Percentiles rank a stretch among this genome's conserved stretches.
phyloP scores from a whole-genome alignment of 1,139 yeast species.

The Candida pseudoviswanathii region DNA sequence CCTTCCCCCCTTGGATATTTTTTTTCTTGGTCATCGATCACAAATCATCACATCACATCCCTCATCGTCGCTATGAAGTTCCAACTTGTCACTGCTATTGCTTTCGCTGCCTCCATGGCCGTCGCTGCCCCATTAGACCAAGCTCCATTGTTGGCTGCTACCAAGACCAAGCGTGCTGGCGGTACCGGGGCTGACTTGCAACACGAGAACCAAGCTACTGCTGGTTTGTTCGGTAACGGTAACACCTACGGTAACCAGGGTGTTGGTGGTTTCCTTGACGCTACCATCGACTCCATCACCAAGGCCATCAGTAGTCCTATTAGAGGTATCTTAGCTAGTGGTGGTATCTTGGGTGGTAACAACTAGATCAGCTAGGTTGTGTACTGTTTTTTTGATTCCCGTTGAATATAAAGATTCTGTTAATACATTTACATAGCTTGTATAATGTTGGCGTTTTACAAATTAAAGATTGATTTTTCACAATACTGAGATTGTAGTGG shows the following conservation, averaged over 20 bases:
- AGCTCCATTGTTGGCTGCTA: constrained; percentile 1
- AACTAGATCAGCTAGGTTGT: not conserved
- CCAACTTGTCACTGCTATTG: constrained; percentile 4
- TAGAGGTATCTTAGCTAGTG: not conserved
- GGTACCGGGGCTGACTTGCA: constrained; percentile 4
- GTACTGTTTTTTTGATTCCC: too few species aligned
- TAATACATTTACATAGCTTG: not conserved
- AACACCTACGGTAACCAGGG: constrained; percentile 3
- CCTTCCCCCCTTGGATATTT: too few species aligned
- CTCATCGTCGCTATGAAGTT: not conserved
- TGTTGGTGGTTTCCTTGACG: not conserved
- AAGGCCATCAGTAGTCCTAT: not conserved
- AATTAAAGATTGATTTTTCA: too few species aligned
- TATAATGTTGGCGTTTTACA: too few species aligned
- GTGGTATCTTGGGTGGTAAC: not conserved
- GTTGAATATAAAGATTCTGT: not conserved
- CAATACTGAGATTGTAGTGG: too few species aligned
- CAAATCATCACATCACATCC: not conserved
- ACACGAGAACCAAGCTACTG: constrained; percentile 1
- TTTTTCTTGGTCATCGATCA: too few species aligned
- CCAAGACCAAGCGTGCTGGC: constrained; percentile 2
- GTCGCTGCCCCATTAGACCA: constrained; percentile 4
- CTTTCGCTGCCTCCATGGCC: constrained; percentile 1
- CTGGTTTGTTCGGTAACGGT: constrained; percentile 7
- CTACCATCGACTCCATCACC: not conserved